Evolutionary conservation across 129 eudicot species (phyloP), one percentile per base, ranked within the genome.

Genomic region (Oenanthe sinensis): DNA sequence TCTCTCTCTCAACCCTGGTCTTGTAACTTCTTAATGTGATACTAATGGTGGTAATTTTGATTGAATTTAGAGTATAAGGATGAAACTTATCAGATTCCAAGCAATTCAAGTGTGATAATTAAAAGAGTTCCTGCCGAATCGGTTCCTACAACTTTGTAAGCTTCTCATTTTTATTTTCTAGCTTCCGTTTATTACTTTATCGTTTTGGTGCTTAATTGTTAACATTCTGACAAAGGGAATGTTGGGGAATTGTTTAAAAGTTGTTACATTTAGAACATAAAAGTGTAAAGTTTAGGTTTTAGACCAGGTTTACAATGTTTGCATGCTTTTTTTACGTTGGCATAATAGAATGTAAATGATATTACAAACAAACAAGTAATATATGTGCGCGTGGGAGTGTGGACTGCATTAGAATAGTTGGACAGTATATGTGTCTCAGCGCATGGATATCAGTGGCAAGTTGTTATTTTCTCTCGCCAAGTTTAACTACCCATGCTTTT

Each of bases 41-140:
- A 69, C 46, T 15, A 37, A 16, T 70, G 24, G 46, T 22, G 70
- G 77, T 24, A 14, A 19, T 60, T 45, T 43, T 62, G 63, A 37
- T 82, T 85, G 83, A 52, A 44, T 81, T 42, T 75, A 93, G 98
- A 88, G 79, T 94, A 77, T 77, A 82, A 80, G 60, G 96, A 89
- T n/a, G 93, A 87, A 11, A 80, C 76, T 47, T 79, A 78, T 79
- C 87, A 83, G 81, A 89, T 94, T 81, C 88, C 88, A 8, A 89
- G 92, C 28, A 96, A 96, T 77, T 89, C 98, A n/a, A 87, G 97
- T 84, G 93, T 94, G 65, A 94, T 94, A 68, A 89, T 94, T 58
- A 94, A 86, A 84, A 83, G 97, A 78, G 93, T 94, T 83, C 98
- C 98, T 8, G 97, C 91, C 2, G 84, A 83, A 71, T 85, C 87